Evolutionary conservation across 805 yeast species (phyloP).

Genomic region (Cyberlindnera mrakii): DNA sequence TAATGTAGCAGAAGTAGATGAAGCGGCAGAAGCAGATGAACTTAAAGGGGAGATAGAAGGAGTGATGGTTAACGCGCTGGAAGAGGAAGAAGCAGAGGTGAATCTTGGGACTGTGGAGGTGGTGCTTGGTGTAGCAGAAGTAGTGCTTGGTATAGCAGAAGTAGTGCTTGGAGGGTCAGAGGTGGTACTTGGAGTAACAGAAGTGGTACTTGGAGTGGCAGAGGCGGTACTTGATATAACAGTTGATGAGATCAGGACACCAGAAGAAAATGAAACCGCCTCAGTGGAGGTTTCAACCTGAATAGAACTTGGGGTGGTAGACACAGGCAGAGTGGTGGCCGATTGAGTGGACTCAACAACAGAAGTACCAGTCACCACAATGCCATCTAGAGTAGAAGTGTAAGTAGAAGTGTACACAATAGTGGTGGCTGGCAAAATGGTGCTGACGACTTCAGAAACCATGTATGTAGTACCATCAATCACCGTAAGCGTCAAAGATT

Average conservation of each 20-base stretch:
- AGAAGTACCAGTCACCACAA: constrained; percentile 11
- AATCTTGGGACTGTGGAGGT: constrained; percentile 1
- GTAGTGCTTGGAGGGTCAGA: constrained; percentile 1
- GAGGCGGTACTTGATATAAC: not conserved
- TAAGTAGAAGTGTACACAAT: constrained; percentile 18
- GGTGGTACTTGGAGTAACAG: not conserved
- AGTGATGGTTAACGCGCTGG: not conserved
- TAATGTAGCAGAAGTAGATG: constrained; percentile 2
- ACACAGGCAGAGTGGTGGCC: constrained; percentile 1
- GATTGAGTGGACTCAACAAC: constrained; percentile 8
- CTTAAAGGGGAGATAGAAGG: not conserved
- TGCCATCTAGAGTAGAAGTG: constrained; percentile 16
- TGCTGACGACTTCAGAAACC: constrained; percentile 18
- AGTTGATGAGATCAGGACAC: constrained; percentile 1
- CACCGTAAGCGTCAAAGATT: constrained; percentile 9
- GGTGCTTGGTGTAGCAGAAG: constrained; percentile 2
- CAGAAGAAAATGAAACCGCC: constrained; percentile 2
- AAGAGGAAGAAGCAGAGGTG: not conserved
- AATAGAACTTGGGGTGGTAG: constrained; percentile 3
- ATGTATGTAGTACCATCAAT: constrained; percentile 23
- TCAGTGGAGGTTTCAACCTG: constrained; percentile 1
- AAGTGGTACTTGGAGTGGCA: constrained; percentile 1
- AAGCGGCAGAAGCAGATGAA: constrained; percentile 1
- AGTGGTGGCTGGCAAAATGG: constrained; percentile 22
- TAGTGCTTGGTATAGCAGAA: not conserved